A percentile compares a stretch with the other conserved stretches of the same genome.
Evolutionary conservation across 2,329 filamentous ascomycete species (phyloP).

Genomic region (Didymella arachidicola): DNA sequence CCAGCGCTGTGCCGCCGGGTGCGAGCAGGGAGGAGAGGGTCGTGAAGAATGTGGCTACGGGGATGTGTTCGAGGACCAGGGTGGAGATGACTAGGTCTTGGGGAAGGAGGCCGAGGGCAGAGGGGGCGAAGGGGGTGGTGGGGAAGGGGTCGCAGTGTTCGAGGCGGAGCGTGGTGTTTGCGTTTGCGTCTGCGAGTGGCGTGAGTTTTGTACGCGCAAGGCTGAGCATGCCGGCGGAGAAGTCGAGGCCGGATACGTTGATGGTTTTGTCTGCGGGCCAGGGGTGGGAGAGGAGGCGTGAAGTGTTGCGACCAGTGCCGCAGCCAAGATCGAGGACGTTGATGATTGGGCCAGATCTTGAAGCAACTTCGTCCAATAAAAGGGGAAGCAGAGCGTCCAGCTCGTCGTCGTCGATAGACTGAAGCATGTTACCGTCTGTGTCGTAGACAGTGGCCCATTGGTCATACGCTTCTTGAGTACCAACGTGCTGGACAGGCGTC

Average conservation of each 20-base stretch:
- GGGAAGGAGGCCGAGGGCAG: slow-evolving; percentile 21
- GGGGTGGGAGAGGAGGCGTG: slow-evolving; percentile 56
- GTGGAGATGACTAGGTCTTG: slow-evolving; percentile 64
- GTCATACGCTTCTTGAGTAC: slow-evolving; percentile 58
- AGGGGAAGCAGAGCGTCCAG: slow-evolving; percentile 60
- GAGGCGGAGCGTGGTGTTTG: slow-evolving; percentile 19
- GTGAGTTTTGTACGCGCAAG: slow-evolving; percentile 56
- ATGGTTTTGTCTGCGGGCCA: slow-evolving; percentile 34
- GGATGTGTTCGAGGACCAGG: slow-evolving; percentile 70
- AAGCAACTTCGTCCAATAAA: slow-evolving; percentile 52
- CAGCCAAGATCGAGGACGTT: slow-evolving; percentile 69
- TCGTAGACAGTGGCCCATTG: slow-evolving; percentile 67
- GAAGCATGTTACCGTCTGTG: slow-evolving; percentile 71
- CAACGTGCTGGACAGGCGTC: slow-evolving; percentile 41
- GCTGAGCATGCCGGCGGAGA: slow-evolving; percentile 65
- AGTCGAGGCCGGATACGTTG: slow-evolving; percentile 63
- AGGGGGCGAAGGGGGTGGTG: slow-evolving; percentile 2
- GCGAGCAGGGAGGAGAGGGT: slow-evolving; percentile 55
- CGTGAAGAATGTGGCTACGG: slow-evolving; percentile 60
- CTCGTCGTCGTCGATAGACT: slow-evolving; percentile 67
- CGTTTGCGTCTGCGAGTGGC: slow-evolving; percentile 3
- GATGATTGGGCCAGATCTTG: slow-evolving; percentile 25
- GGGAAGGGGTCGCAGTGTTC: slow-evolving; percentile 45
- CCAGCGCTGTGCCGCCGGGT: slow-evolving; percentile 59
- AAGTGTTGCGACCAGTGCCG: slow-evolving; percentile 70